phyloP scores from a whole-genome alignment of 2,329 filamentous ascomycete genomes.

The Exophiala mesophila region DNA sequence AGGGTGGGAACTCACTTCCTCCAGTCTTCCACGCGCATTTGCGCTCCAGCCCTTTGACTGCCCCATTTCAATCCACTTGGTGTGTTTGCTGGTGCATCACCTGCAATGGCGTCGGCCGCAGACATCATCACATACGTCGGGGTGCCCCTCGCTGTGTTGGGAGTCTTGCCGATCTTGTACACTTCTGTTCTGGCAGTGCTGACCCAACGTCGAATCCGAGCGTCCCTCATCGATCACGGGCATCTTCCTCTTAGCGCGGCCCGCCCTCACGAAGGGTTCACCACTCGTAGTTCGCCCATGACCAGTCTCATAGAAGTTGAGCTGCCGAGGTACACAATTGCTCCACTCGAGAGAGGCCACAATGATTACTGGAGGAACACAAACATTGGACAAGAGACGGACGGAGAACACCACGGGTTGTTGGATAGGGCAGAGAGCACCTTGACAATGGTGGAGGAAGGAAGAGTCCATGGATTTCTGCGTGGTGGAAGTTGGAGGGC shows the following conservation, averaged over 20 bases:
- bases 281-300: constrained; percentile 60
- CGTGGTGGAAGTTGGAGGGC: constrained; percentile 61
- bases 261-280: constrained; percentile 39
- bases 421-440: constrained; percentile 20
- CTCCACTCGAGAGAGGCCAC: constrained; percentile 54
- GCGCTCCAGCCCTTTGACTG: too few relatives aligned
- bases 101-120: constrained; percentile 31
- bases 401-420: constrained; percentile 30
- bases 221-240: constrained; percentile 53
- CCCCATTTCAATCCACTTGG: too few relatives aligned
- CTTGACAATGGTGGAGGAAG: constrained; percentile 23
- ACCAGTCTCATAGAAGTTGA: constrained; percentile 64
- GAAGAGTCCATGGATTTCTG: constrained; percentile 43
- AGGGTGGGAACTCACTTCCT: too few relatives aligned
- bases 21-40: too few relatives aligned
- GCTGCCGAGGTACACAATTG: constrained; percentile 59
- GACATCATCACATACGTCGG: constrained; percentile 55
- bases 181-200: constrained; percentile 58
- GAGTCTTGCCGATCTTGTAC: constrained; percentile 61
- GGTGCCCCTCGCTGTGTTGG: constrained; percentile 55
- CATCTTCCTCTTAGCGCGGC: constrained; percentile 31
- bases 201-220: constrained; percentile 57
- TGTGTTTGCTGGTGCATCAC: too few relatives aligned
- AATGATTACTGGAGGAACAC: constrained; percentile 56
- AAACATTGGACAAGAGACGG: constrained; percentile 8